Conservation (phyloP, 345 rosid species). For the Eucalyptus guilfoylei region DNA sequence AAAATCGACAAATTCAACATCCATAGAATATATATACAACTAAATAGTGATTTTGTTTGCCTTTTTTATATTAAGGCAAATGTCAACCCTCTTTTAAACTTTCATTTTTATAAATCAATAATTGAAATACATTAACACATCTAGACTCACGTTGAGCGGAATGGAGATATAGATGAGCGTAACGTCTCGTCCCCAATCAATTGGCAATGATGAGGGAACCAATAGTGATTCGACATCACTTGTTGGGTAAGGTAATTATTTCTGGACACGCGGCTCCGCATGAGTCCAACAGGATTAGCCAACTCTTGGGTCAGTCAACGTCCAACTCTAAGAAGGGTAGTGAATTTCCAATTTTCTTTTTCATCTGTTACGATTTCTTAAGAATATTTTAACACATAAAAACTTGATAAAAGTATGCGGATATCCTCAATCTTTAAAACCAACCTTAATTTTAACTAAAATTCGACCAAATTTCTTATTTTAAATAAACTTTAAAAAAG, state of each 20-base stretch:
- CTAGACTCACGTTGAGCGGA: no score
- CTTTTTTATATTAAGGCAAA: neutral
- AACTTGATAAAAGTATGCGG: neutral
- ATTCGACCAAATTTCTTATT: no score
- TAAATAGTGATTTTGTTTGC: no score
- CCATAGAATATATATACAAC: no score
- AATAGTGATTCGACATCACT: neutral
- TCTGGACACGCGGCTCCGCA: neutral
- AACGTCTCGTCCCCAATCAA: neutral
- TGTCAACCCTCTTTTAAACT: no score
- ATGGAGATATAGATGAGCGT: no score
- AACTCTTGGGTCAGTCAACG: neutral
- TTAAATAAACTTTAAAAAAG: neutral
- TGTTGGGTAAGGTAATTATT: no score
- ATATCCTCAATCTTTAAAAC: neutral
- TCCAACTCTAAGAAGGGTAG: neutral
- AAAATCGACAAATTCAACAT: no score
- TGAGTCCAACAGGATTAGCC: neutral
- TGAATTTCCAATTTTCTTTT: neutral
- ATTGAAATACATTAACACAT: no score
- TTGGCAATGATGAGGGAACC: neutral
- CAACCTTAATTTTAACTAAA: no score
- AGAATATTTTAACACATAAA: neutral
- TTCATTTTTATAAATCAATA: no score
- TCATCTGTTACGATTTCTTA: neutral